These are phyloP conservation scores for Dendrocalamus latiflorus DNA, from an alignment of 202 grass and related monocot species.

Conservation along the genomic window DNA sequence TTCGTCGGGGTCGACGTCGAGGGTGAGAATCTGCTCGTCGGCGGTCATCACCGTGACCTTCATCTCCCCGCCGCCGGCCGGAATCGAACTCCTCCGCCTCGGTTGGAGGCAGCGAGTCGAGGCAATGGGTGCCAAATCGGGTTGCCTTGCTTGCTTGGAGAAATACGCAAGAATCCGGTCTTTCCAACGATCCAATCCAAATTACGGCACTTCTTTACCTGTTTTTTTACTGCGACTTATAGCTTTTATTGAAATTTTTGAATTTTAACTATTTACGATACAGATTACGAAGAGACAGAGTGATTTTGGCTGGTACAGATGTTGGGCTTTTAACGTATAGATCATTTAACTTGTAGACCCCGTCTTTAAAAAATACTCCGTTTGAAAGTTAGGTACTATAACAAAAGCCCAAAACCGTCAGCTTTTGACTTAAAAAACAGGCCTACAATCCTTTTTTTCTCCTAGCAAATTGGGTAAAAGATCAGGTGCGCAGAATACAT, in stretches of 20 bases:
- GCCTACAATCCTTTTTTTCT: no score
- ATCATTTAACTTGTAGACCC: no score
- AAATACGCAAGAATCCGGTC: neutral
- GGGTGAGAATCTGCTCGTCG: conserved; percentile 78
- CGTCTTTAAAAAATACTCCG: no score
- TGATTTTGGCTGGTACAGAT: no score
- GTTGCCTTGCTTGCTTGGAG: neutral
- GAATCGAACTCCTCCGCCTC: neutral
- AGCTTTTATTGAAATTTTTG: no score
- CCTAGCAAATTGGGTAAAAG: neutral
- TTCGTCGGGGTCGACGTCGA: conserved; percentile 85
- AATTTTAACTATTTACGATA: no score
- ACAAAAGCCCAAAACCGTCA: no score
- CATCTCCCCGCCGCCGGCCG: conserved; percentile 44
- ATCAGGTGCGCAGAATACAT: neutral
- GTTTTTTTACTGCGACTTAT: no score
- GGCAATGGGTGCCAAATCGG: conserved; percentile 21
- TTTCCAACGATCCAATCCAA: neutral
- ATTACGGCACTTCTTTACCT: neutral
- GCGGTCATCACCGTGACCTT: conserved; percentile 91
- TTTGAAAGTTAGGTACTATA: no score
- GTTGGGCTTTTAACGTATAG: no score
- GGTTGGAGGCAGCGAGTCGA: neutral
- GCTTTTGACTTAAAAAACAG: no score
- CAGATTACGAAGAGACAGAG: no score